Conservation (phyloP, 495 filamentous ascomycete genomes). For the Amniculicola lignicola region DNA sequence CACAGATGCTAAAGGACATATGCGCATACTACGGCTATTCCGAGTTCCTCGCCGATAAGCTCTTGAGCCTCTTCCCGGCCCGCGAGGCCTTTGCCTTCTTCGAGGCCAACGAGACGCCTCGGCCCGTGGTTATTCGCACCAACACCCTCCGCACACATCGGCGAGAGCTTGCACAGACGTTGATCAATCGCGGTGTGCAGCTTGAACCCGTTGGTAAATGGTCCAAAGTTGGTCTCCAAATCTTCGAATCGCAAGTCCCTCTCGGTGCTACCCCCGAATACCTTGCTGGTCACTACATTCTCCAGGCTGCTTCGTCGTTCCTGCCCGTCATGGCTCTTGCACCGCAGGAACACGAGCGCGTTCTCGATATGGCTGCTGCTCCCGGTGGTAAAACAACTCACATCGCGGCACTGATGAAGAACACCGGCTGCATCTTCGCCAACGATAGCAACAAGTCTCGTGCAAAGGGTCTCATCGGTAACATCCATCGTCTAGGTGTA, state of each 20-base stretch:
- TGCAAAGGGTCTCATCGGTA: constrained; percentile 95
- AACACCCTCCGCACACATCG: constrained; percentile 93
- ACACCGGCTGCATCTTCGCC: constrained; percentile 92
- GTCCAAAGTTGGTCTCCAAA: constrained; percentile 94
- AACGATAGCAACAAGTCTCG: constrained; percentile 93
- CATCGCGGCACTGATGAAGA: constrained; percentile 95
- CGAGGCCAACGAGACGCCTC: constrained; percentile 91
- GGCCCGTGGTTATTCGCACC: constrained; percentile 84
- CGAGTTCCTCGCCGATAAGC: constrained; percentile 76
- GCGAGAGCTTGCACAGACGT: constrained; percentile 82
- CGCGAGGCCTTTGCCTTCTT: constrained; percentile 97
- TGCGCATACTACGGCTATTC: constrained; percentile 93
- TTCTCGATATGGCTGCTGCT: constrained; percentile 94
- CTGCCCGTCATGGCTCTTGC: constrained; percentile 95
- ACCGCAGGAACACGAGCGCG: constrained; percentile 86
- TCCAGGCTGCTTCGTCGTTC: constrained; percentile 96
- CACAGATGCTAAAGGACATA: constrained; percentile 83
- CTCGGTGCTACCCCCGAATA: constrained; percentile 98
- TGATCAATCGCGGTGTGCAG: constrained; percentile 96
- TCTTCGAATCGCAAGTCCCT: constrained; percentile 90
- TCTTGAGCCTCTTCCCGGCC: constrained; percentile 85
- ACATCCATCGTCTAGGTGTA: constrained; percentile 90
- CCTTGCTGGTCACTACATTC: constrained; percentile 93
- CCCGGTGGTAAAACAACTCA: constrained; percentile 97
- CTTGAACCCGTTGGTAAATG: constrained; percentile 97